phyloP scores from a whole-genome alignment of 1,139 yeast genomes.

The Geotrichum histeridarum region DNA sequence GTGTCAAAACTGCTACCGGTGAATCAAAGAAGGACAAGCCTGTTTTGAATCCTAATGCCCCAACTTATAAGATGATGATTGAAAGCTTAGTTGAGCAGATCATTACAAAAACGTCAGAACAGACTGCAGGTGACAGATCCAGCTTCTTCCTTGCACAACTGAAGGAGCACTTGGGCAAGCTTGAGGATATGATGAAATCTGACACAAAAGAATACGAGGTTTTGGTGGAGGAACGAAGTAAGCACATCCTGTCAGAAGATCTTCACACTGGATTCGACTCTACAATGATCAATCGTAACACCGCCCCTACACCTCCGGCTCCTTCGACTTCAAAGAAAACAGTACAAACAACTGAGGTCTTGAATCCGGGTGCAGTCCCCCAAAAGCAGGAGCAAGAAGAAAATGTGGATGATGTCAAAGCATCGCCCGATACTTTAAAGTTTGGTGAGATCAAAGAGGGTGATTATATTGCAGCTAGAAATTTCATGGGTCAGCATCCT shows the following conservation, averaged over 20 bases:
- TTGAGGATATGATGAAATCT: constrained; percentile 41
- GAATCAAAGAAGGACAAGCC: constrained; percentile 31
- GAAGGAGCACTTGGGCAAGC: constrained; percentile 35
- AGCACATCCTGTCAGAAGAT: constrained; percentile 83
- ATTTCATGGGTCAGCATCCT: constrained; percentile 55
- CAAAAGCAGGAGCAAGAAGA: constrained; percentile 21
- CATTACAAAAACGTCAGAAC: constrained; percentile 53
- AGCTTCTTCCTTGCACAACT: constrained; percentile 32
- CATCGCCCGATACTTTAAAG: constrained; percentile 58
- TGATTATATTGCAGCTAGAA: constrained; percentile 48
- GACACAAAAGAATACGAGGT: constrained; percentile 67
- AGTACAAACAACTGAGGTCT: constrained; percentile 38
- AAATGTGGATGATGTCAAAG: constrained; percentile 44
- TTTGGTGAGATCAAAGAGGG: constrained; percentile 56
- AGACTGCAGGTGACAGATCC: constrained; percentile 46
- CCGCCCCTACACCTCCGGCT: constrained; percentile 24
- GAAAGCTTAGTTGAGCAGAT: constrained; percentile 75
- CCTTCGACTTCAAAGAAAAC: constrained; percentile 19
- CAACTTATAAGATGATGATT: constrained; percentile 87
- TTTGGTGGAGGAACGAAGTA: constrained; percentile 63
- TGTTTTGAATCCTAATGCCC: constrained; percentile 42
- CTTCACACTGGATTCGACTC: constrained; percentile 91
- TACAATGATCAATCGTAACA: constrained; percentile 63
- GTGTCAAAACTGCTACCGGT: constrained; percentile 25
- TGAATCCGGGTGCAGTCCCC: constrained; percentile 31